phyloP scores from a whole-genome alignment of 1,284 basidiomycete genomes.

The Trichosporon coremiiforme region DNA sequence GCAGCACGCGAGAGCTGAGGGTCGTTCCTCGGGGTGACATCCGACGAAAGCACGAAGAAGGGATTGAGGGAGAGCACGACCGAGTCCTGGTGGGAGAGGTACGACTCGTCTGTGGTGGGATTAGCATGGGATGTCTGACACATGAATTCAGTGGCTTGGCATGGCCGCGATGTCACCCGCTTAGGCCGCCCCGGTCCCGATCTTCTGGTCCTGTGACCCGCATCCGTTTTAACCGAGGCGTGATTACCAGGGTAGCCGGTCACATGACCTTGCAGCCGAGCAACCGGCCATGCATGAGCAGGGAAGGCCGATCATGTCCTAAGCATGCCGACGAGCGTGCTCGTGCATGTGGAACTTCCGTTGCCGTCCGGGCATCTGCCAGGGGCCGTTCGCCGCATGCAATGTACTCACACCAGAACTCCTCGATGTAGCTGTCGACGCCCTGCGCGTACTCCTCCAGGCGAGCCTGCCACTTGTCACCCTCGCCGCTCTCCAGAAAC shows the following conservation, averaged over 20 bases:
- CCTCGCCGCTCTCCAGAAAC: conserved; percentile 73
- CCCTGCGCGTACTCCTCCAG: conserved; percentile 69
- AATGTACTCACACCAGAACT: conserved; percentile 75
- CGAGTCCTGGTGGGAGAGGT: conserved; percentile 86
- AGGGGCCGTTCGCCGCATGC: no score
- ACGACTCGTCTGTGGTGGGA: conserved; percentile 72
- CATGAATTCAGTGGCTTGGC: conserved; percentile 1
- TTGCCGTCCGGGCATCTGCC: not conserved
- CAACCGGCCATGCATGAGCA: not conserved
- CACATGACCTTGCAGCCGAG: conserved; percentile 11
- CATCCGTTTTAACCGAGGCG: conserved; percentile 18
- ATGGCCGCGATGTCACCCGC: not conserved
- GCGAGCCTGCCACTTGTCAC: conserved; percentile 74
- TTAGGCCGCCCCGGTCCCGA: conserved; percentile 3
- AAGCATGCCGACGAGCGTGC: not conserved
- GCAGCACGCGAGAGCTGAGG: conserved; percentile 89
- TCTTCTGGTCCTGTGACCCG: not conserved
- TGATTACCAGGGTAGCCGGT: conserved; percentile 19
- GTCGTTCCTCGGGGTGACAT: conserved; percentile 85
- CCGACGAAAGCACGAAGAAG: conserved; percentile 98
- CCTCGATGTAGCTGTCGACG: conserved; percentile 82
- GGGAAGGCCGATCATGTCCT: conserved; percentile 7
- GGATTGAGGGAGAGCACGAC: conserved; percentile 79
- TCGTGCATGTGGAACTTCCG: not conserved
- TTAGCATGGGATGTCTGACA: not conserved